phyloP scores from a whole-genome alignment of 1,284 basidiomycete genomes.

The Ustilago shanxiensis region DNA sequence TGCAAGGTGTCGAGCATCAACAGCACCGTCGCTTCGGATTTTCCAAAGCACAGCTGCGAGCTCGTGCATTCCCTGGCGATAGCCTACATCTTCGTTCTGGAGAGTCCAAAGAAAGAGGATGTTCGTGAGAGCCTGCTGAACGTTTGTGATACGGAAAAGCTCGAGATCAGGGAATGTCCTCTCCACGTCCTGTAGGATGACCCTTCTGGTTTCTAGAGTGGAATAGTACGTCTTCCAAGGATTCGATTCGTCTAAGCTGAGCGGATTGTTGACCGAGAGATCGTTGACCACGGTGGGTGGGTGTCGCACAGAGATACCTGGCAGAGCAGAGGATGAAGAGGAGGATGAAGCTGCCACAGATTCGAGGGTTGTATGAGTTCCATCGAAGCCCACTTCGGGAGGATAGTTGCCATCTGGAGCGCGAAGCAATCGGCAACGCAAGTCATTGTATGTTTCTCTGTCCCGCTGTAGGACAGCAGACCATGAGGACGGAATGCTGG shows the following conservation, averaged over 20 bases:
- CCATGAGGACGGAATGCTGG: constrained; percentile 51
- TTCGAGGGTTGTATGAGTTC: constrained; percentile 20
- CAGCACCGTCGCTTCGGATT: constrained; percentile 37
- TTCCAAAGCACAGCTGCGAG: constrained; percentile 62
- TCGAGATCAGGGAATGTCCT: constrained; percentile 61
- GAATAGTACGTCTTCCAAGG: constrained; percentile 60
- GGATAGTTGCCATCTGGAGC: constrained; percentile 58
- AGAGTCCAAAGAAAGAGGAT: constrained; percentile 64
- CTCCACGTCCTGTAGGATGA: constrained; percentile 60
- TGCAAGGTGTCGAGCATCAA: constrained; percentile 4
- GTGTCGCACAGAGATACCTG: neutral
- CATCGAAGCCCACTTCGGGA: constrained; percentile 48
- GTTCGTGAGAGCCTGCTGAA: constrained; percentile 51
- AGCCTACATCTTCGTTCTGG: constrained; percentile 60
- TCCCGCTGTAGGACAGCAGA: constrained; percentile 33
- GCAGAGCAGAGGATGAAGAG: constrained; percentile 3
- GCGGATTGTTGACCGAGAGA: constrained; percentile 62
- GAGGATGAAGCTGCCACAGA: neutral
- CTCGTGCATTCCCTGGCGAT: constrained; percentile 70
- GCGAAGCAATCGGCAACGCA: constrained; percentile 39
- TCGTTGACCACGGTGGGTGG: constrained; percentile 22
- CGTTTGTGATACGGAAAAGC: constrained; percentile 32
- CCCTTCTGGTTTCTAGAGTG: constrained; percentile 44
- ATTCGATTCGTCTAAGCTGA: constrained; percentile 63
- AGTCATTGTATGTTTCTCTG: constrained; percentile 42